Evolutionary conservation across 208 protist genomes (phyloP), one percentile per base, ranked within the genome.

Genomic region (Trypanosomatidae sp.): DNA sequence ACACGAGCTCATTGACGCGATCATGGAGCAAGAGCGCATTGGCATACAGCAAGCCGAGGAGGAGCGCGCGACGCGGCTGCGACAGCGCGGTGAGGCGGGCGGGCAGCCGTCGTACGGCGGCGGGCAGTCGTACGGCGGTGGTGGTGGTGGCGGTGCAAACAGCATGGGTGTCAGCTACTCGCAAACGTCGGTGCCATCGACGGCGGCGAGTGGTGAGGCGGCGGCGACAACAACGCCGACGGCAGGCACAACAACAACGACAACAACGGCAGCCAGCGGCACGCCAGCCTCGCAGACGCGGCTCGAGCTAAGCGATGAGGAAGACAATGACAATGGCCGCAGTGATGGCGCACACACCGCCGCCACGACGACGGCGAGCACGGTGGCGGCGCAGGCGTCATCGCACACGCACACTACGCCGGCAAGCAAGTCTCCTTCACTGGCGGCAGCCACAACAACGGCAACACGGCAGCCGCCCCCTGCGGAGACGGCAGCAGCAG

Each of bases 1-100:
- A 7, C 65, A 86, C 35, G 27, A 82, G 15, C 61, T 81, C 24
- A 79, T 78, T 28, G 58, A 60, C 7, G 63, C 56, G 8, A 68
- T 92, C 20, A 20, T 84, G 33, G 45, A 65, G 39, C 76, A 69
- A 48, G 75, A 92, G 30, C 61, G 54, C 43, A 67, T 72, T 10
- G 67, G 73, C 39, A 11, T 75, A 11, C 66, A 55, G 5, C 59
- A 69, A 19, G 59, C 61, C 3, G 80, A 55, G 43, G 76, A 78
- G 25, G 48, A 67, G 47, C 54, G 68, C 2, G 46, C 45, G 41
- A 46, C 63, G 50, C 61, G 66, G 3, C 41, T 56, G 43, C 56
- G 55, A n/a, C 48, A 60, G 20, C 56, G 62, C 22, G 56, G 37
- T 0, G 46, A 48, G 22, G 37, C 35, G 20, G n/a, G 46, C 28